Conservation (phyloP, 768 basidiomycete species). For the Suillus bovinus region DNA sequence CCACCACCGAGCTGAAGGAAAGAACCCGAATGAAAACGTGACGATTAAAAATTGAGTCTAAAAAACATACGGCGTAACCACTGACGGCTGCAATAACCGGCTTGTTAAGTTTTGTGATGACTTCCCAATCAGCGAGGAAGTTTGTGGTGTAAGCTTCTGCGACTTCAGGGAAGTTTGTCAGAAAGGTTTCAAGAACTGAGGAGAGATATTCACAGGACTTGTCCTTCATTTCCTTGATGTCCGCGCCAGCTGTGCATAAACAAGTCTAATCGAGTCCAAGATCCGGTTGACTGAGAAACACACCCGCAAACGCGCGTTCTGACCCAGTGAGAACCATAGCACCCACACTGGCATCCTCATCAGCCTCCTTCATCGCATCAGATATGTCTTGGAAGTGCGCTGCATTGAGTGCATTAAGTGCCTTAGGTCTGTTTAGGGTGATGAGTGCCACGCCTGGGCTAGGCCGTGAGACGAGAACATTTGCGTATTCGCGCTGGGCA, state of each 20-base stretch:
- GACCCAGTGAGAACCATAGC: conserved; percentile 93
- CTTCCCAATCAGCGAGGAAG: conserved; percentile 85
- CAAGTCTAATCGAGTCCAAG: conserved; percentile 2
- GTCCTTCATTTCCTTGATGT: conserved; percentile 99
- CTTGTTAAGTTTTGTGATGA: conserved; percentile 74
- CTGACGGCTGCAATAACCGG: conserved; percentile 96
- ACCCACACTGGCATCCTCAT: conserved; percentile 68
- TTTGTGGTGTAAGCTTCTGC: conserved; percentile 85
- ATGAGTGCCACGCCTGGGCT: conserved; percentile 73
- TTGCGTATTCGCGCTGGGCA: conserved; percentile 45
- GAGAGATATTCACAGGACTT: conserved; percentile 66
- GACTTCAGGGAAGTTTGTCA: conserved; percentile 42
- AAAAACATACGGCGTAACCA: conserved; percentile 80
- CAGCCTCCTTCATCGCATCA: conserved; percentile 67
- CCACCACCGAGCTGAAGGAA: conserved; percentile 84
- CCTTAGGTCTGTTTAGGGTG: conserved; percentile 87
- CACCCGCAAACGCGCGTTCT: conserved; percentile 91
- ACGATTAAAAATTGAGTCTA: neutral
- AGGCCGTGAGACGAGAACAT: conserved; percentile 70
- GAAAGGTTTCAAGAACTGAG: neutral
- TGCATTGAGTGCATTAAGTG: conserved; percentile 83
- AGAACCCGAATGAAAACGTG: neutral
- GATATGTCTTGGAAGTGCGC: conserved; percentile 84
- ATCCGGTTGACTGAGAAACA: conserved; percentile 21
- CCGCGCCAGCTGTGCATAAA: conserved; percentile 74